Evolutionary conservation across 805 yeast species (phyloP), one percentile per base, ranked within the genome.

Genomic region (Lachancea mirantina): DNA sequence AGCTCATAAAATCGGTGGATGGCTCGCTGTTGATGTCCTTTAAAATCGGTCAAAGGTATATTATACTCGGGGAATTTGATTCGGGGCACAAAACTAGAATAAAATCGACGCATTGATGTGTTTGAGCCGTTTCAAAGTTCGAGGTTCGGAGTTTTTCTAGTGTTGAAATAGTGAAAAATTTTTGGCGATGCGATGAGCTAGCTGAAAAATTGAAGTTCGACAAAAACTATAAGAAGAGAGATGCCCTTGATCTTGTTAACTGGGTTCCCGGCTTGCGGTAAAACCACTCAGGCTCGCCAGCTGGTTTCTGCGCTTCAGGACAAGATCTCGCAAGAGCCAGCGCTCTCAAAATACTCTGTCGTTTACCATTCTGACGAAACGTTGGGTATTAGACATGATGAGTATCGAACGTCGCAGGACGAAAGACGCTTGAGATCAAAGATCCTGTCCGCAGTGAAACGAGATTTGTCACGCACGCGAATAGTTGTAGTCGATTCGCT

Each of bases 21-120:
- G 0, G 96, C 95, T 40, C 75, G 77, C 40, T 76, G 74, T 47
- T 89, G 97, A 52, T 88, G 96, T 8, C 96, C 96, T 46, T 84
- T 84, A 60, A 85, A 85, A 54, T 83, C 87, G 1, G 92, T 76
- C 14, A 80, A 58, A 1, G 76, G 66, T 9, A 87, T 71, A 31
- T 74, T 73, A 52, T 81, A 81, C 9, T 69, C 66, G 1, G 96
- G 95, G 47, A 88, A 88, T n/a, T 57, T 52, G 21, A 62, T 49
- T 31, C 96, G 59, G 1, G 96, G 95, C 9, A 68, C 52, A 50
- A 85, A 85, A 14, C 34, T 39, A 6, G 40, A 28, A 13, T 33
- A 30, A 6, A 13, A 14, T 7, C 40, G 33, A n/a, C 14, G 16
- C 20, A 17, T 14, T 8, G 15, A 11, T 15, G 2, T 23, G 10